These are phyloP conservation scores for Suillus ampliporus DNA, from an alignment of 768 basidiomycete species.

Conservation along the genomic window DNA sequence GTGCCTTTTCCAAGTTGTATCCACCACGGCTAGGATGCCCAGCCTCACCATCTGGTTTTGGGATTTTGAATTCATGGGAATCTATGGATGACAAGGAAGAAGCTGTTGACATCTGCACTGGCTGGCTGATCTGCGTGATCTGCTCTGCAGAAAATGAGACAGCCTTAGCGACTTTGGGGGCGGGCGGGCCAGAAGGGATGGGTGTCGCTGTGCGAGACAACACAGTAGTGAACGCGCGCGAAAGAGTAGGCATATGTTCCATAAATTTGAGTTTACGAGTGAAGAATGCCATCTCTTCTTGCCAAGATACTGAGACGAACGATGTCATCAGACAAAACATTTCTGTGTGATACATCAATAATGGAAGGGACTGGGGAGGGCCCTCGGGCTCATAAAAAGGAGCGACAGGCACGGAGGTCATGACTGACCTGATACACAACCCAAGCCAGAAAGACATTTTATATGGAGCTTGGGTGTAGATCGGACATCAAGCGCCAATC, in stretches of 20 bases:
- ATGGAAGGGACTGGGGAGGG: not conserved
- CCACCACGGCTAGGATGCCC: conserved; percentile 15
- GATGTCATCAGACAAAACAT: not conserved
- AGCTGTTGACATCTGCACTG: no score
- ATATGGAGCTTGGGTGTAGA: not conserved
- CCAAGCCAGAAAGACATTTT: not conserved
- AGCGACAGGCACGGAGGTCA: not conserved
- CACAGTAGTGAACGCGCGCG: not conserved
- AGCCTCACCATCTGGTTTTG: conserved; percentile 12
- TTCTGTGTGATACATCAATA: not conserved
- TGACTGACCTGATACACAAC: not conserved
- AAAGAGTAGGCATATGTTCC: not conserved
- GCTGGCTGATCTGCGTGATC: no score
- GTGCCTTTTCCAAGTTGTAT: conserved; percentile 13
- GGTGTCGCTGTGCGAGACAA: not conserved
- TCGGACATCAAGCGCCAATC: no score
- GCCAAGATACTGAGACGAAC: not conserved
- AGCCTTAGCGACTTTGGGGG: not conserved
- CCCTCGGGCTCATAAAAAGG: not conserved
- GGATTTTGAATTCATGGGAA: conserved; percentile 9
- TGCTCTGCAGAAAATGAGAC: not conserved
- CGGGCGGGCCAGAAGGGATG: not conserved
- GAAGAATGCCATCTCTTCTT: not conserved
- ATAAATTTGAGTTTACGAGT: not conserved
- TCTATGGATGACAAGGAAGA: not conserved